A percentile compares a stretch with the other conserved stretches of the same genome.
Conservation (phyloP, 768 basidiomycete species). For the Trametes meyenii region DNA sequence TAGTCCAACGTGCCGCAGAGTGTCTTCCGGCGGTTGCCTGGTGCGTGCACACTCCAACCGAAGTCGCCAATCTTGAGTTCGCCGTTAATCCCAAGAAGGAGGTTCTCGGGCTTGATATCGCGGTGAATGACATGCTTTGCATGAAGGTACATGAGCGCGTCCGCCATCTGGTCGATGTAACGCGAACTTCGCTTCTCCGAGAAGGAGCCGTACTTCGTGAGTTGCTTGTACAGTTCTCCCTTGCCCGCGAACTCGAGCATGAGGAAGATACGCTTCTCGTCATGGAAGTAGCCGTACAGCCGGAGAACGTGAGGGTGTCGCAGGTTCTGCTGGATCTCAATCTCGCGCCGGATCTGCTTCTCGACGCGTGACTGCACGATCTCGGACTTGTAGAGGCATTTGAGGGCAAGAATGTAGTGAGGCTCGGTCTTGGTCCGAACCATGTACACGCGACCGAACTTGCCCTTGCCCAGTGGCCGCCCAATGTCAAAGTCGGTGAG, state of each 20-base stretch:
- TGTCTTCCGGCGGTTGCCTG: conserved; percentile 85
- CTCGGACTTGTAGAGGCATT: conserved; percentile 96
- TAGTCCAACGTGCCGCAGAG: conserved; percentile 97
- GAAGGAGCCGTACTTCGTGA: conserved; percentile 84
- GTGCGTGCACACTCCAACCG: conserved; percentile 98
- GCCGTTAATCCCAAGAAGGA: conserved; percentile 91
- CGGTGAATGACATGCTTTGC: conserved; percentile 97
- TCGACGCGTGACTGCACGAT: conserved; percentile 90
- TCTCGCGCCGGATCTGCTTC: conserved; percentile 96
- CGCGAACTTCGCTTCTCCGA: conserved; percentile 84
- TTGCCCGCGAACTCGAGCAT: conserved; percentile 98
- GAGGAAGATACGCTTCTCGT: conserved; percentile 95
- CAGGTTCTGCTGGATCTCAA: conserved; percentile 96
- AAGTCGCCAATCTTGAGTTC: conserved; percentile 99
- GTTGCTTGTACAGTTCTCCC: conserved; percentile 96
- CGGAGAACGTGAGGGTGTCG: conserved; percentile 94
- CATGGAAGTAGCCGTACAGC: conserved; percentile 97
- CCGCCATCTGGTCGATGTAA: conserved; percentile 98
- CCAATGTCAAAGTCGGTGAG: conserved; percentile 92
- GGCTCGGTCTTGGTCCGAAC: conserved; percentile 89
- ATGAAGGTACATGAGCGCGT: conserved; percentile 91
- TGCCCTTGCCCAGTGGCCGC: conserved; percentile 96
- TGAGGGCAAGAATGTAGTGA: conserved; percentile 93
- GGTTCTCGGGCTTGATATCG: conserved; percentile 98
- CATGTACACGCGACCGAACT: conserved; percentile 99